Evolutionary conservation across 805 yeast species (phyloP).

Genomic region (Candida caryicola): DNA sequence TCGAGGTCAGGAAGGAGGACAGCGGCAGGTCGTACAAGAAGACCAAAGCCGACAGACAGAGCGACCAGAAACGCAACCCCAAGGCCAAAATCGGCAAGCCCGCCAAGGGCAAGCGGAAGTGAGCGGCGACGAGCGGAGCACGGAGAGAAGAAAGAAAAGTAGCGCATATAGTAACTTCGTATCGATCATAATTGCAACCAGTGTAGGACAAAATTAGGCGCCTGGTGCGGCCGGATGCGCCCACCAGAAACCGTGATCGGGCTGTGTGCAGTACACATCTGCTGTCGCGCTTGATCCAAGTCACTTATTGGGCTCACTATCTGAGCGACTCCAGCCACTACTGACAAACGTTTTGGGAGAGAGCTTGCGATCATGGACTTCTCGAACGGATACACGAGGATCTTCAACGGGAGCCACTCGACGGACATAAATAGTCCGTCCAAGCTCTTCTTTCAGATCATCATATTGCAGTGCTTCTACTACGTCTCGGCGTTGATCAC

Average conservation of each 20-base stretch:
- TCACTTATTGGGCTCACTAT: too few species aligned
- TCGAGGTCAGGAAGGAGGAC: conserved; percentile 55
- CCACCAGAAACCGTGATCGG: too few species aligned
- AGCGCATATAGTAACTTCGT: neutral
- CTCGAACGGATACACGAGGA: conserved; percentile 21
- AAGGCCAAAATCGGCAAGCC: conserved; percentile 12
- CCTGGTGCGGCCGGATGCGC: too few species aligned
- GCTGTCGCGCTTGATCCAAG: neutral
- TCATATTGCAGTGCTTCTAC: conserved; percentile 74
- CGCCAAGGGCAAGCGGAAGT: conserved; percentile 2
- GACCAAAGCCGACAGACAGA: conserved; percentile 68
- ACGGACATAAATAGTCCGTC: conserved; percentile 33
- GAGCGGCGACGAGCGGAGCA: too few species aligned
- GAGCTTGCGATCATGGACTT: conserved; percentile 7
- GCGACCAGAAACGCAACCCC: conserved; percentile 43
- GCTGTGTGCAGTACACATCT: neutral
- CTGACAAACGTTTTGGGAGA: neutral
- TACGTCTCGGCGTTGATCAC: conserved; percentile 68
- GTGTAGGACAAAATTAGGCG: too few species aligned
- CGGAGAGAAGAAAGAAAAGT: neutral
- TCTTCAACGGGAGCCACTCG: conserved; percentile 22
- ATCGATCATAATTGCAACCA: too few species aligned
- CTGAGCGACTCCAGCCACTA: neutral
- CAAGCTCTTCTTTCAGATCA: conserved; percentile 59
- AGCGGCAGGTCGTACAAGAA: conserved; percentile 67